Evolutionary conservation across 495 filamentous ascomycete species (phyloP).

Genomic region (Lasiosphaeris hirsuta): DNA sequence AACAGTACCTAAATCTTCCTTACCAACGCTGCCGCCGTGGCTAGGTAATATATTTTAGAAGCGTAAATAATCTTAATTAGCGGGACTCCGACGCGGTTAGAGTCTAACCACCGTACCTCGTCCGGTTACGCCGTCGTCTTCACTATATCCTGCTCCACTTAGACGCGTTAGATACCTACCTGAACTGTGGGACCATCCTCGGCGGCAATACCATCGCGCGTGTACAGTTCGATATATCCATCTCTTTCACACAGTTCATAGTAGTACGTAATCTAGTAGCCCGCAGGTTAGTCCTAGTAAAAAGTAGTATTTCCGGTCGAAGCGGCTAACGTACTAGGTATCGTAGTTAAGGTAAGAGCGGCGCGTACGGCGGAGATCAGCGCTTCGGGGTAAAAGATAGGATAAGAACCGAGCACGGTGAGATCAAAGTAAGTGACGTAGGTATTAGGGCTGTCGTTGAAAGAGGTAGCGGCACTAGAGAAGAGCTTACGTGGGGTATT

Average conservation of each 20-base stretch:
- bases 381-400: constrained; percentile 76
- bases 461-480: constrained; percentile 65
- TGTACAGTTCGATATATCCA: constrained; percentile 65
- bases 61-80: constrained; percentile 93
- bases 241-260: constrained; percentile 81
- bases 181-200: constrained; percentile 62
- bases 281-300: constrained; percentile 93
- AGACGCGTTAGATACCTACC: constrained; percentile 85
- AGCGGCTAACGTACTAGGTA: constrained; percentile 69
- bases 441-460: constrained; percentile 72
- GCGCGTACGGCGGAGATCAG: constrained; percentile 87
- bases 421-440: constrained; percentile 86
- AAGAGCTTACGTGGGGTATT: constrained; percentile 85
- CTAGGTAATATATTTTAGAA: constrained; percentile 78
- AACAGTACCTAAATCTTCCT: constrained; percentile 83
- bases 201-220: constrained; percentile 74
- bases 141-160: constrained; percentile 96
- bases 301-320: constrained; percentile 99
- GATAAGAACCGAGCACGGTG: constrained; percentile 85
- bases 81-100: constrained; percentile 88
- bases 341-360: constrained; percentile 76
- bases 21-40: constrained; percentile 81
- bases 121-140: constrained; percentile 80
- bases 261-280: constrained; percentile 98
- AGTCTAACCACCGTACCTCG: constrained; percentile 74